Base-by-base conservation (phyloP, 306 rosid species). In the Hippophae rhamnoides region DNA sequence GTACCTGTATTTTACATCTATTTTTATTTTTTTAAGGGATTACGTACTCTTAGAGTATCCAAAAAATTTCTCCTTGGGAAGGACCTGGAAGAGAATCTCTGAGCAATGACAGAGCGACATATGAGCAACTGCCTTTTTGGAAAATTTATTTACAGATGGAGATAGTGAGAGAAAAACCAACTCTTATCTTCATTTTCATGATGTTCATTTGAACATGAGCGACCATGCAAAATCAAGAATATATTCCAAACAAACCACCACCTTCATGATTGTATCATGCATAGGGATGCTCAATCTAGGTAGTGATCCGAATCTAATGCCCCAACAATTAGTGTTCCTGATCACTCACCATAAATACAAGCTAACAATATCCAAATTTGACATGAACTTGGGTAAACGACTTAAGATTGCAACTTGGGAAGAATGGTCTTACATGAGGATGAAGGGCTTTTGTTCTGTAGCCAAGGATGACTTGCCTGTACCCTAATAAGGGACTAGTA, bases 391-490 rank as follows among this genome's bases (percentile, higher is more conserved):
- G 1, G 23, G 23, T 18, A 18, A 18, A 18, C 23, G 23, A 18
- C 23, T 18, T 31, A 31, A 31, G 38, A 31, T 31, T 31, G 5
- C 38, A 31, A 31, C 38, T 2, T 31, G 3, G 38, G 78, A 81
- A 76, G 82, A 49, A 42, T 64, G 70, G 78, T 76, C 69, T 69
- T 61, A 45, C 80, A 74, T 73, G 86, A 79, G 80, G 79, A 58
- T 74, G 8, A 57, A 77, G 86, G 68, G 82, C 64, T 78, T 62
- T 31, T 54, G 85, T 76, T 67, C 62, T 71, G 76, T 81, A 81
- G 86, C 86, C 82, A 81, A 77, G 86, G 80, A 81, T 81, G 86
- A 74, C 80, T 77, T 74, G 86, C 82, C 86, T 77, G 79, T 58
- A 54, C 58, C 76, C 69, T 71, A 65, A 58, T 49, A 10, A 63